A percentile compares a stretch with the other conserved stretches of the same genome.
Evolutionary conservation across 768 basidiomycete genomes (phyloP).

Genomic region (Kockovaella imperatae): DNA sequence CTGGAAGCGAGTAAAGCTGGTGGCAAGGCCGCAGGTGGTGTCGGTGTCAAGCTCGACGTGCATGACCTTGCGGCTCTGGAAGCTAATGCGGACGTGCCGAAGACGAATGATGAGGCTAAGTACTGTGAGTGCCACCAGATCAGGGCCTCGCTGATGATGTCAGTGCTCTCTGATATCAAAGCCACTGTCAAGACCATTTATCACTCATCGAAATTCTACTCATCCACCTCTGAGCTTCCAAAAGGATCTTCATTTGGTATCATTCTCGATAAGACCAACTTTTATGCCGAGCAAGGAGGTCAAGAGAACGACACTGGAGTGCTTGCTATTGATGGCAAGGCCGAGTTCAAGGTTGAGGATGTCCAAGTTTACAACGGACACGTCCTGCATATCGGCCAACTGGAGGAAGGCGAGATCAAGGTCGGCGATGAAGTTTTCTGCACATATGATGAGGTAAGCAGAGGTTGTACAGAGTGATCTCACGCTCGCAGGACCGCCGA

Average conservation of each 20-base stretch:
- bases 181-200: slow-evolving; percentile 77
- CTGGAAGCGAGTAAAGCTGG: slow-evolving; percentile 86
- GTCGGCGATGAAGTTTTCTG: slow-evolving; percentile 76
- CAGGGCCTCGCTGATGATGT: background rate
- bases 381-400: slow-evolving; percentile 79
- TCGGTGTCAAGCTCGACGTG: slow-evolving; percentile 76
- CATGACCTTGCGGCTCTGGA: slow-evolving; percentile 86
- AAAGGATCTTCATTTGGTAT: slow-evolving; percentile 68
- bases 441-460: slow-evolving; percentile 79
- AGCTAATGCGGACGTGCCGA: slow-evolving; percentile 64
- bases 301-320: slow-evolving; percentile 96
- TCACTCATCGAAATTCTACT: slow-evolving; percentile 64
- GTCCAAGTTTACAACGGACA: slow-evolving; percentile 94
- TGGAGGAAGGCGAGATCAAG: slow-evolving; percentile 77
- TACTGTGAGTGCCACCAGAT: slow-evolving; percentile 57
- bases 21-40: slow-evolving; percentile 54
- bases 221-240: slow-evolving; percentile 61
- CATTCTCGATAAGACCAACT: slow-evolving; percentile 83
- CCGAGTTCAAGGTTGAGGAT: slow-evolving; percentile 87
- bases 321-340: slow-evolving; percentile 80
- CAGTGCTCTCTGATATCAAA: slow-evolving; percentile 69
- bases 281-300: slow-evolving; percentile 95
- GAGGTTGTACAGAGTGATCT: background rate
- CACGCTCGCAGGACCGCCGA: slow-evolving; percentile 60
- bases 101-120: slow-evolving; percentile 88